Percentiles rank a stretch among this genome's conserved stretches.
phyloP scores from a whole-genome alignment of 768 basidiomycete species.

The Termitomyces sp. region DNA sequence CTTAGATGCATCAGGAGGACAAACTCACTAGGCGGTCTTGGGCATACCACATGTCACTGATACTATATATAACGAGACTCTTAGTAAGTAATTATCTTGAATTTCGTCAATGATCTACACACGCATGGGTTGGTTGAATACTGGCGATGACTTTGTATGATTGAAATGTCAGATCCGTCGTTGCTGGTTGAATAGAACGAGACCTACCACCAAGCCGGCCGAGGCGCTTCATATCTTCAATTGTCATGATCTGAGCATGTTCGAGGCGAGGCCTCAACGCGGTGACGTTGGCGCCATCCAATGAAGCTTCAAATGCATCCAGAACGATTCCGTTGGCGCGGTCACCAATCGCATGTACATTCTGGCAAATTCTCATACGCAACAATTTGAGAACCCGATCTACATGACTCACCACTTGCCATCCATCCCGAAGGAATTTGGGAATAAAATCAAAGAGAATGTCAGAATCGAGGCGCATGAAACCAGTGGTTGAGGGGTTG shows the following conservation, averaged over 20 bases:
- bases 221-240: slow-evolving; percentile 69
- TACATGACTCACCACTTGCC: slow-evolving; percentile 74
- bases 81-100: not conserved
- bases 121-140: slow-evolving; percentile 88
- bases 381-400: not conserved
- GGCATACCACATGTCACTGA: slow-evolving; percentile 88
- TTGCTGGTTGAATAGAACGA: not conserved
- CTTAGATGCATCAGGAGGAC: not conserved
- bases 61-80: slow-evolving; percentile 31
- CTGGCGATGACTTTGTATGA: slow-evolving; percentile 70
- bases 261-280: slow-evolving; percentile 77
- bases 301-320: slow-evolving; percentile 71
- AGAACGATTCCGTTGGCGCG: slow-evolving; percentile 81
- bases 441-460: slow-evolving; percentile 59
- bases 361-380: slow-evolving; percentile 35
- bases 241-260: slow-evolving; percentile 84
- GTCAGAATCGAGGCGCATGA: slow-evolving; percentile 66
- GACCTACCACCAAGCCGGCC: slow-evolving; percentile 72
- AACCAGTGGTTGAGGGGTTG: slow-evolving; percentile 67
- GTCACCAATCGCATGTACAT: slow-evolving; percentile 85
- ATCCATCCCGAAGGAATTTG: slow-evolving; percentile 70
- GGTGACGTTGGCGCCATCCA: slow-evolving; percentile 54
- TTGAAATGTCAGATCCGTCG: not conserved
- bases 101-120: slow-evolving; percentile 22
- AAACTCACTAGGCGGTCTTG: slow-evolving; percentile 66